A percentile compares a stretch with the other conserved stretches of the same genome.
Evolutionary conservation across 2,329 filamentous ascomycete genomes (phyloP).

Genomic region (Knoxdaviesia capensis): DNA sequence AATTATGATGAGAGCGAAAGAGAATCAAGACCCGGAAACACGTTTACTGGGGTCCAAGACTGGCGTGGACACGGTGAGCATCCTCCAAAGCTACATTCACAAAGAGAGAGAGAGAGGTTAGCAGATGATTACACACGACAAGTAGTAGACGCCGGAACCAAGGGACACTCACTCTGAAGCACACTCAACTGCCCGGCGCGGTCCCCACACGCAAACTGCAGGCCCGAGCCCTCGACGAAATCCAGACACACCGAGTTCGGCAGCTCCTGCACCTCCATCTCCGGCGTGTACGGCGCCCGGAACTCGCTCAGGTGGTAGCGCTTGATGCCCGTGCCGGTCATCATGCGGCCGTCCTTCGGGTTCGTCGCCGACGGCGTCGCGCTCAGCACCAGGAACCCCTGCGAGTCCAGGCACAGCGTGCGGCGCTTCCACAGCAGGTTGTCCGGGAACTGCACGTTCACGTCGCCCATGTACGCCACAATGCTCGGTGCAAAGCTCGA

Average conservation of each 20-base stretch:
- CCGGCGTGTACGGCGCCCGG: slow-evolving; percentile 57
- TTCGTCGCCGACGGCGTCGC: slow-evolving; percentile 22
- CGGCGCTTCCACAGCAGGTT: slow-evolving; percentile 92
- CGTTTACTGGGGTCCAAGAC: too few species aligned
- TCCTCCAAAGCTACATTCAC: slow-evolving; percentile 13
- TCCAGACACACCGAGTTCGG: slow-evolving; percentile 60
- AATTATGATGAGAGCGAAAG: too few species aligned
- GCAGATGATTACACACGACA: background rate
- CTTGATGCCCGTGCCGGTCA: slow-evolving; percentile 32
- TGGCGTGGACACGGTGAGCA: slow-evolving; percentile 10
- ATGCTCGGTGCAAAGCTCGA: slow-evolving; percentile 16
- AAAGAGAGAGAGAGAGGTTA: slow-evolving; percentile 2
- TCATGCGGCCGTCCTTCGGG: slow-evolving; percentile 24
- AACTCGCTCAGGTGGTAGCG: slow-evolving; percentile 79
- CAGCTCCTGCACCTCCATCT: slow-evolving; percentile 81
- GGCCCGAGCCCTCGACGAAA: slow-evolving; percentile 36
- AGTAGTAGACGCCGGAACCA: slow-evolving; percentile 1
- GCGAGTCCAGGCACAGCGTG: slow-evolving; percentile 65
- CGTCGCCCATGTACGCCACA: slow-evolving; percentile 59
- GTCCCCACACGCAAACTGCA: slow-evolving; percentile 46
- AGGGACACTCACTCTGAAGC: slow-evolving; percentile 26
- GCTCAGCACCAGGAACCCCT: slow-evolving; percentile 67
- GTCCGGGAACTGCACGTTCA: slow-evolving; percentile 95
- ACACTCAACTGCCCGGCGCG: slow-evolving; percentile 34
- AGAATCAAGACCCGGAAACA: too few species aligned